Evolutionary conservation across 2,329 filamentous ascomycete genomes (phyloP), one percentile per base, ranked within the genome.

Genomic region (Colletotrichum siamense): DNA sequence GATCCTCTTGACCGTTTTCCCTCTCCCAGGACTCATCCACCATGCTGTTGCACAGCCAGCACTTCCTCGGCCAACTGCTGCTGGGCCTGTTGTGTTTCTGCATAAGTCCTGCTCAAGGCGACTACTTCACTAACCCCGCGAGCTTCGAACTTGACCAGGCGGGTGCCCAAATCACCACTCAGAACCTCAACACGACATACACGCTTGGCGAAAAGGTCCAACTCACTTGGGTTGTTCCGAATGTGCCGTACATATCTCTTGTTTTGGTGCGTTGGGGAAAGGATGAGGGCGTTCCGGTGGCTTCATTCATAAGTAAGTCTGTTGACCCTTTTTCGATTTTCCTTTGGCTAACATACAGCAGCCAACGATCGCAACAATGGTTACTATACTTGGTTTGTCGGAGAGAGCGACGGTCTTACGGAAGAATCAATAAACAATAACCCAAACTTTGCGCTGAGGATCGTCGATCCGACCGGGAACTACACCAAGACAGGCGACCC

Each of bases 41-140:
- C 5, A 71, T 75, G 68, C 28, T 26, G 6, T 66, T 9, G n/a
- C 61, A 34, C 89, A 2, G 89, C 88, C 0, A 90, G 88, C 78
- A 90, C 91, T 78, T 88, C 88, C 78, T 91, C 88, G 13, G 72
- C 28, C 61, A 18, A 22, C 22, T 16, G 30, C 39, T 73, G 6
- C 16, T 76, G 8, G 13, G 64, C n/a, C 39, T 70, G 2, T 13
- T 52, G 6, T 66, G 64, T 22, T 57, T 69, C 57, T 36, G 28
- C 7, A 61, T 15, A 52, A 15, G 15, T 12, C 32, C 72, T 6
- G 16, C 36, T 16, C 28, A 10, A 34, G 73, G 55, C 6, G 70
- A 63, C 59, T 76, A 73, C 63, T 73, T 74, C 39, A 76, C 70
- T 28, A 65, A 76, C 30, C 69, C 69, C n/a, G 55, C 70, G 15